phyloP scores from a whole-genome alignment of 805 yeast species.

The Scheffersomyces ergatensis region DNA sequence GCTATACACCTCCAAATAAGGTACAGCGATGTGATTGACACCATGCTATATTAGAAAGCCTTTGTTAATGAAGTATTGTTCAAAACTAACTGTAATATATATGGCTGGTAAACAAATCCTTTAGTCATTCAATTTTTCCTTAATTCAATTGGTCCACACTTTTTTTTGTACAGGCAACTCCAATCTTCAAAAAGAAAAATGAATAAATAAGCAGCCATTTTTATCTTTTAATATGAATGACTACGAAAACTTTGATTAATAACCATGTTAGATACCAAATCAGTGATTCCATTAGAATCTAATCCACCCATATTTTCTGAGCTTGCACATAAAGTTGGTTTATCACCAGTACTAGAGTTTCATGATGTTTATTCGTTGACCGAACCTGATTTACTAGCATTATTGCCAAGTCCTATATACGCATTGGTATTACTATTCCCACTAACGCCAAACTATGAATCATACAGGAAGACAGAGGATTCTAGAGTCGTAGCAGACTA shows the following conservation, averaged over 20 bases:
- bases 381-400: slow-evolving; percentile 76
- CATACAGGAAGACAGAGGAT: slow-evolving; percentile 43
- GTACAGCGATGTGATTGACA: no score
- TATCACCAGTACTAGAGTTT: slow-evolving; percentile 58
- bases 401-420: slow-evolving; percentile 77
- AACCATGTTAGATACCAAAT: slow-evolving; percentile 7
- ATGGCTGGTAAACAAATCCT: no score
- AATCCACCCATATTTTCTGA: slow-evolving; percentile 80
- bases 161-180: no score
- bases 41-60: no score
- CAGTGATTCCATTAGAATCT: slow-evolving; percentile 84
- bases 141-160: not conserved
- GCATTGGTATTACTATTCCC: slow-evolving; percentile 85
- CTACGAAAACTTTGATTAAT: no score
- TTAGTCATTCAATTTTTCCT: not conserved
- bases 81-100: no score
- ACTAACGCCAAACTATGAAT: slow-evolving; percentile 60
- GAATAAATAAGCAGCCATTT: no score
- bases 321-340: slow-evolving; percentile 67
- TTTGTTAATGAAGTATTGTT: no score
- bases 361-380: slow-evolving; percentile 83
- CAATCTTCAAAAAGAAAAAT: no score
- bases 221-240: no score
- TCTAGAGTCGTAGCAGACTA: slow-evolving; percentile 8
- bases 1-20: not conserved